phyloP scores from a whole-genome alignment of 1,139 yeast species.

The Kodamaea ohmeri region DNA sequence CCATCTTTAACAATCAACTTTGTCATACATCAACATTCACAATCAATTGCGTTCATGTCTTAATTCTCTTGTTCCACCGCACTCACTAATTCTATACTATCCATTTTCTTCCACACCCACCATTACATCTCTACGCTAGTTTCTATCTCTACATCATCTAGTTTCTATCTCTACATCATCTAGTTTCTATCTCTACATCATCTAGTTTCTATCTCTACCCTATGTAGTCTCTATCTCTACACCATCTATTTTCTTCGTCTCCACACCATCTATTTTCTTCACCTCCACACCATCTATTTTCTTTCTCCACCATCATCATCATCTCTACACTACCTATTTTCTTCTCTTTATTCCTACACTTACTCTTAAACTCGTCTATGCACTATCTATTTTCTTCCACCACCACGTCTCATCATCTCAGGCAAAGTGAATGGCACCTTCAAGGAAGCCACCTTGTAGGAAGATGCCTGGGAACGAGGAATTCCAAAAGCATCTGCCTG shows the following conservation, averaged over 20 bases:
- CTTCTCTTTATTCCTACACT: not conserved
- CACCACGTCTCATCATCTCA: slow-evolving; percentile 68
- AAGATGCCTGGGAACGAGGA: slow-evolving; percentile 59
- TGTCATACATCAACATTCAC: no score
- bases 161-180: not conserved
- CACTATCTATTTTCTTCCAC: slow-evolving; percentile 27
- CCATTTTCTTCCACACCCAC: not conserved
- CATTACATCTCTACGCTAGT: no score
- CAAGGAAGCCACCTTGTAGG: slow-evolving; percentile 76
- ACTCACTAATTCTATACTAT: not conserved
- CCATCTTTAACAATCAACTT: no score
- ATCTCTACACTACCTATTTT: not conserved
- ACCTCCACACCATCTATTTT: not conserved
- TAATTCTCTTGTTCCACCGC: not conserved
- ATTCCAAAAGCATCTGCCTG: slow-evolving; percentile 86
- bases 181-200: not conserved
- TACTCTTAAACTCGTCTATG: slow-evolving; percentile 44
- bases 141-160: no score
- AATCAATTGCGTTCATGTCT: no score
- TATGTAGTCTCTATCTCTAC: not conserved
- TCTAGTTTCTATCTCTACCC: not conserved
- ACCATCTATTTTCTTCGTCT: slow-evolving; percentile 33
- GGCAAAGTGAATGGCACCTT: slow-evolving; percentile 91
- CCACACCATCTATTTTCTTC: no score
- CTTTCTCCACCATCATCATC: not conserved